Conservation (phyloP, 2,329 filamentous ascomycete species). For the Rachicladosporium sp. region DNA sequence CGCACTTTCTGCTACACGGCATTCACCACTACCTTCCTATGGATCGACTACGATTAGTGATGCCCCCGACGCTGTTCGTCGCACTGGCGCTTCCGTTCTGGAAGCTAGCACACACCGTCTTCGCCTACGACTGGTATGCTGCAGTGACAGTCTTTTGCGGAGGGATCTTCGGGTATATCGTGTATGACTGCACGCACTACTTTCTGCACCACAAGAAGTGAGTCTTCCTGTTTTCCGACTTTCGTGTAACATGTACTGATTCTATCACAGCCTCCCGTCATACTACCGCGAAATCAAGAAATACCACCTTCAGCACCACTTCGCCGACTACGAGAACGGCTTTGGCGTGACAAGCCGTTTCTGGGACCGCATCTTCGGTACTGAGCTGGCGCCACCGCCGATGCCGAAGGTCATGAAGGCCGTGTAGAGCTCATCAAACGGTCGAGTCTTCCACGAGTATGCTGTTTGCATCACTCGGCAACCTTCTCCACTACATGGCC, state of each 20-base stretch:
- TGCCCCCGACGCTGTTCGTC: constrained; percentile 84
- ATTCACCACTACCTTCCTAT: constrained; percentile 99
- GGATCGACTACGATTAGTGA: constrained; percentile 93
- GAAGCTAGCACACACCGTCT: constrained; percentile 71
- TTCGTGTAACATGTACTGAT: constrained; percentile 4
- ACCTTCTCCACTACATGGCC: too few relatives aligned
- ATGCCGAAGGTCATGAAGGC: constrained; percentile 38
- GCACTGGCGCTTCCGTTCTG: constrained; percentile 80
- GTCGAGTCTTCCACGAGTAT: too few relatives aligned
- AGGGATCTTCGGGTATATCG: constrained; percentile 88
- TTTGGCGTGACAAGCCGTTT: constrained; percentile 94
- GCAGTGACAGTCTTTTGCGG: constrained; percentile 72
- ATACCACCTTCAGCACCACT: constrained; percentile 93
- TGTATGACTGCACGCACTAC: constrained; percentile 96
- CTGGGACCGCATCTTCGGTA: constrained; percentile 90
- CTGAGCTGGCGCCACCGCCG: constrained; percentile 52
- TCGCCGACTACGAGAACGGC: constrained; percentile 93
- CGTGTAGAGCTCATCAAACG: too few relatives aligned
- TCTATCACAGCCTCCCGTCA: constrained; percentile 50
- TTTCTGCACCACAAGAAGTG: constrained; percentile 91
- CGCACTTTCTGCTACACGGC: constrained; percentile 89
- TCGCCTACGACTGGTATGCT: constrained; percentile 75
- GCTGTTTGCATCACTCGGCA: too few relatives aligned
- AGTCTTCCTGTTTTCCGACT: constrained; percentile 20
- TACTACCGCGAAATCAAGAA: constrained; percentile 94